Evolutionary conservation across 1,284 basidiomycete species (phyloP).

Genomic region (Pisolithus thermaeus): DNA sequence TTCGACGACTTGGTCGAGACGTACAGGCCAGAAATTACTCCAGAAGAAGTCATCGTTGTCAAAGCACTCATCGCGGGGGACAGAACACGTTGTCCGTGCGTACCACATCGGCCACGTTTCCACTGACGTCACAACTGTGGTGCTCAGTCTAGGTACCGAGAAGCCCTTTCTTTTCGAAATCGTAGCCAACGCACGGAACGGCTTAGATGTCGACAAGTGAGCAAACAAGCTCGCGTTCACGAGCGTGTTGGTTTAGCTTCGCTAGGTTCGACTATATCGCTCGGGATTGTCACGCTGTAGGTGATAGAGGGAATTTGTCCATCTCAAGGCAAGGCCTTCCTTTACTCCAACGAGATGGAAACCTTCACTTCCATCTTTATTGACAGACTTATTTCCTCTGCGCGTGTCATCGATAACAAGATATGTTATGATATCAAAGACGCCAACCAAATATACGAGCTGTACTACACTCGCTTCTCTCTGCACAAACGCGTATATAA

Average conservation of each 20-base stretch:
- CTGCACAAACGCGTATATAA: slow-evolving; percentile 74
- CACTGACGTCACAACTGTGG: neutral
- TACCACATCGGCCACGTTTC: slow-evolving; percentile 1
- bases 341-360: neutral
- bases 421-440: slow-evolving; percentile 81
- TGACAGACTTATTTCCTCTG: slow-evolving; percentile 60
- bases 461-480: slow-evolving; percentile 66
- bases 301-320: slow-evolving; percentile 55
- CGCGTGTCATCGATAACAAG: slow-evolving; percentile 63
- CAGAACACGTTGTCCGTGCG: slow-evolving; percentile 30
- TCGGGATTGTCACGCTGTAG: slow-evolving; percentile 64
- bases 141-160: slow-evolving; percentile 32
- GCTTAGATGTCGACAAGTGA: slow-evolving; percentile 79
- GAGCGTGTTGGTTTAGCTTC: neutral
- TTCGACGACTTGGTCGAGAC: slow-evolving; percentile 46
- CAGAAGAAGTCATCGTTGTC: slow-evolving; percentile 37
- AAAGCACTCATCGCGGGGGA: slow-evolving; percentile 52
- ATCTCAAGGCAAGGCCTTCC: slow-evolving; percentile 25
- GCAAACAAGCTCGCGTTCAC: slow-evolving; percentile 7
- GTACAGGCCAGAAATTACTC: slow-evolving; percentile 36
- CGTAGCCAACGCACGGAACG: slow-evolving; percentile 71
- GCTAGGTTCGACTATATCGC: slow-evolving; percentile 72
- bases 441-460: slow-evolving; percentile 64
- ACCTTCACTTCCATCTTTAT: neutral
- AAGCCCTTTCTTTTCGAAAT: slow-evolving; percentile 59